Conservation (phyloP, 78 protist species). For the Speleostelium caveatum region DNA sequence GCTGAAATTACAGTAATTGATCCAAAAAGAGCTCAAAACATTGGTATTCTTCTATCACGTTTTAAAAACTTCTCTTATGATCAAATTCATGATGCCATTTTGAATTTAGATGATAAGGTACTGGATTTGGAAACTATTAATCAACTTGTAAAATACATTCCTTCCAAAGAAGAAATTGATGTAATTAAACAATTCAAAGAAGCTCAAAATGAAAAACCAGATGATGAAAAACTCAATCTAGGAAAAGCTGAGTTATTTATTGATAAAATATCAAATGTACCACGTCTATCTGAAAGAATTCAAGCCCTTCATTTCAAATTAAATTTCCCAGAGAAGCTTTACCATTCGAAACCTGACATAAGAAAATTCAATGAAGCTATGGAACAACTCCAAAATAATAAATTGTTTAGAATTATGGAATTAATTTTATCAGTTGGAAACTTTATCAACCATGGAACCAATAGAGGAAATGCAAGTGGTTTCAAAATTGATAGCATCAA, state of each 20-base stretch:
- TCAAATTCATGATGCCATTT: slow-evolving; percentile 40
- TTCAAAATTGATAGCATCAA: slow-evolving; percentile 76
- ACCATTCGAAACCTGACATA: slow-evolving; percentile 68
- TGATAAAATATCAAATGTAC: slow-evolving; percentile 28
- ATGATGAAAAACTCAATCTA: slow-evolving; percentile 16
- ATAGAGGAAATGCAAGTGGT: slow-evolving; percentile 82
- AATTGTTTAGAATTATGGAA: slow-evolving; percentile 38
- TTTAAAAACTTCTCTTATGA: slow-evolving; percentile 16
- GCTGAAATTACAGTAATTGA: slow-evolving; percentile 71
- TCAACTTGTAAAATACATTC: slow-evolving; percentile 58
- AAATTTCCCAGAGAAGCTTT: slow-evolving; percentile 70
- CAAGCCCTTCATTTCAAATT: slow-evolving; percentile 69
- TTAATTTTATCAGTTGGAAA: slow-evolving; percentile 77
- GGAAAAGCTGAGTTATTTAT: slow-evolving; percentile 60
- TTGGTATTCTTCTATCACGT: slow-evolving; percentile 61
- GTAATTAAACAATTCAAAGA: slow-evolving; percentile 39
- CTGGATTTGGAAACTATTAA: slow-evolving; percentile 62
- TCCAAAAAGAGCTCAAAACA: slow-evolving; percentile 80
- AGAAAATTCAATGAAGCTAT: slow-evolving; percentile 71
- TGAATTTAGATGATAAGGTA: slow-evolving; percentile 45
- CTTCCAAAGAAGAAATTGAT: slow-evolving; percentile 72
- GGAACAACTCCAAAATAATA: slow-evolving; percentile 45
- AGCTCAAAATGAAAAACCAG: not conserved
- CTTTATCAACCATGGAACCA: slow-evolving; percentile 77
- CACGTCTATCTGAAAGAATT: slow-evolving; percentile 47